Base-by-base conservation (phyloP, 2,329 filamentous ascomycete genomes). In the Alternaria triticimaculans region DNA sequence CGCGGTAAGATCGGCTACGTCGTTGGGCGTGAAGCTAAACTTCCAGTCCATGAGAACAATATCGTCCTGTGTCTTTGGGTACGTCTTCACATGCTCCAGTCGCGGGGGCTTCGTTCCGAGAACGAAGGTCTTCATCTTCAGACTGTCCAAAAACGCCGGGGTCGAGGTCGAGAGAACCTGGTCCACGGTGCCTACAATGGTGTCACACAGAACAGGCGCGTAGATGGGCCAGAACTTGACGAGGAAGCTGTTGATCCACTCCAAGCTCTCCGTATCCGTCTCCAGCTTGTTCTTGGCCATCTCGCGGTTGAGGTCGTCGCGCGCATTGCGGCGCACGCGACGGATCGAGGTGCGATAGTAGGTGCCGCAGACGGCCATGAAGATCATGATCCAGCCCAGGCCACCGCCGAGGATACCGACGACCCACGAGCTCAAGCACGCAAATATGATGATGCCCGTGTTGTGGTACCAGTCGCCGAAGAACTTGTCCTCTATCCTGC, bases 211-310 rank as follows among this genome's bases (percentile, higher is more conserved):
- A 10, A 98, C 93, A 1, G 96, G 96, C 59, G 96, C 93, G 79
- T 97, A 98, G 75, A 99, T 99, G 66, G 96, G 96, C 96, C 96
- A 99, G 83, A 99, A 99, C 80, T 99, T 99, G 82, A 96, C 89
- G 73, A 99, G 80, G 83, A 99, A 99, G 72, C 93, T 97, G 85
- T 99, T 99, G 80, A 99, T 98, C 96, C 96, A 99, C 80, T 99
- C 96, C 53, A 99, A 85, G 60, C 92, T 96, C 82, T 99, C 96
- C 25, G 89, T 89, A 72, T 99, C 96, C 9, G 90, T 96, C 72
- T 98, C 96, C 58, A 99, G 84, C 74, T 87, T 92, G 80, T 90
- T 91, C 81, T 97, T 92, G 12, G 91, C 90, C 85, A 97, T 87
- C 80, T 97, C 94, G 58, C 96, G 90, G 64, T 90, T 91, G 70